Evolutionary conservation across 2,329 filamentous ascomycete species (phyloP).

Genomic region (Aureobasidium sp.): DNA sequence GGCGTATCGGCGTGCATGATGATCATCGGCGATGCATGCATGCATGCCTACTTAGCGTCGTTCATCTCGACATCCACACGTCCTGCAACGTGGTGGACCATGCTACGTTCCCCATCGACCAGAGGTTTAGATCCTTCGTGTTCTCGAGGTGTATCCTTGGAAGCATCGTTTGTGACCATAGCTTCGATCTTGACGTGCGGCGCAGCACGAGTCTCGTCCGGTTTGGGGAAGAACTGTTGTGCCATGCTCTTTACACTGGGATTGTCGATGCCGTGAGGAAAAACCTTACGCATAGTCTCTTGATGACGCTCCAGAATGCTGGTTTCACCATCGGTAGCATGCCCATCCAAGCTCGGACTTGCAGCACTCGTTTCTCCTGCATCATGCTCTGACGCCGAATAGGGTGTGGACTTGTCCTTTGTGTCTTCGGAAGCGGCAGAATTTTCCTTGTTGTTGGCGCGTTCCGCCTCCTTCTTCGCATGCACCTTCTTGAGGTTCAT

Average conservation of each 20-base stretch:
- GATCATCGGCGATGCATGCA: not conserved
- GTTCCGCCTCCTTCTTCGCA: constrained; percentile 40
- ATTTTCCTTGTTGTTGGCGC: constrained; percentile 25
- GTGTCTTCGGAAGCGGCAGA: constrained; percentile 15
- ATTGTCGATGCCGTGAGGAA: constrained; percentile 21
- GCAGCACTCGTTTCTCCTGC: not conserved
- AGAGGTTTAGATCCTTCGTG: not conserved
- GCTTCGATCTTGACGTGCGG: constrained; percentile 16
- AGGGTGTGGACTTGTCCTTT: constrained; percentile 1
- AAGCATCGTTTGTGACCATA: not conserved
- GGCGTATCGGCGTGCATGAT: not conserved
- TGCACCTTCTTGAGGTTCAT: constrained; percentile 46
- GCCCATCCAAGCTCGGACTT: constrained; percentile 18
- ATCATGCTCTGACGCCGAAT: constrained; percentile 10
- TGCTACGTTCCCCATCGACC: constrained; percentile 9
- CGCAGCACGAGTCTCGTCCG: not conserved
- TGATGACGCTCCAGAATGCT: constrained; percentile 22
- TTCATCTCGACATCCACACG: constrained; percentile 11
- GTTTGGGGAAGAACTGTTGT: constrained; percentile 21
- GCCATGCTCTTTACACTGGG: constrained; percentile 16
- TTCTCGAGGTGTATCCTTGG: not conserved
- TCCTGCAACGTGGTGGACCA: constrained; percentile 3
- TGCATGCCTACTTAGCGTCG: not conserved
- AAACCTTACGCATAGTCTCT: constrained; percentile 28
- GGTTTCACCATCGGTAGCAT: constrained; percentile 19